Base-by-base conservation (phyloP, 2,329 filamentous ascomycete species). In the Clarireedia paspali region DNA sequence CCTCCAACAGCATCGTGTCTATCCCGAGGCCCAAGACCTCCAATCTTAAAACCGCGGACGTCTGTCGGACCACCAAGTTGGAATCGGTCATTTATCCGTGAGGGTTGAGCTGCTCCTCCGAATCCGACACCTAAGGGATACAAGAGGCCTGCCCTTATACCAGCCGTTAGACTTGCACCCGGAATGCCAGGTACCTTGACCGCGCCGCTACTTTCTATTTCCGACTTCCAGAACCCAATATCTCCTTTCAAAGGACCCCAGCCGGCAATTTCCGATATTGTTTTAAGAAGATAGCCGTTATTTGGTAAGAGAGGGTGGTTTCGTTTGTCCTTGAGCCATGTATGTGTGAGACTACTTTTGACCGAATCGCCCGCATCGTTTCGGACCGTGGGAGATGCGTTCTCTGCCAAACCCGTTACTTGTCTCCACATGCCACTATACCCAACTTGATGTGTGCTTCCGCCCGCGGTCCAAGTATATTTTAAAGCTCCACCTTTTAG, bases 21-120 rank as follows among this genome's bases (percentile, higher is more conserved):
- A 66, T 97, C 92, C 60, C 88, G 87, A 4, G 94, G 91, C 7
- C 94, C 94, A 5, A 99, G 79, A 1, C 94, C 94, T 20, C 87
- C 88, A 23, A 95, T 81, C 57, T 90, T 85, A 78, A 99, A 99
- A 2, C 94, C 94, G 55, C 94, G 88, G 14, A 99, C 89, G 68
- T 96, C 92, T 3, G 91, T 96, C 3, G 94, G 92, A 0, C 94
- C 94, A 45, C 94, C 94, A 34, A 99, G 87, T 67, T 91, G 84
- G 75, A 99, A 99, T 46, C 94, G 89, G 71, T 99, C 94, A 69
- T 95, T 96, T 66, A 97, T 81, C 30, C 89, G 84, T 62, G 89
- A 95, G 4, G 86, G 82, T 24, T 80, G 76, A 0, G 85, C 79
- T 20, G 75, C 50, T 63, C 68, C 45, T 15, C 74, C 71, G 63